These are phyloP conservation scores for Fusarium xyrophilum DNA, from an alignment of 2,329 filamentous ascomycete species.

Conservation along the genomic window DNA sequence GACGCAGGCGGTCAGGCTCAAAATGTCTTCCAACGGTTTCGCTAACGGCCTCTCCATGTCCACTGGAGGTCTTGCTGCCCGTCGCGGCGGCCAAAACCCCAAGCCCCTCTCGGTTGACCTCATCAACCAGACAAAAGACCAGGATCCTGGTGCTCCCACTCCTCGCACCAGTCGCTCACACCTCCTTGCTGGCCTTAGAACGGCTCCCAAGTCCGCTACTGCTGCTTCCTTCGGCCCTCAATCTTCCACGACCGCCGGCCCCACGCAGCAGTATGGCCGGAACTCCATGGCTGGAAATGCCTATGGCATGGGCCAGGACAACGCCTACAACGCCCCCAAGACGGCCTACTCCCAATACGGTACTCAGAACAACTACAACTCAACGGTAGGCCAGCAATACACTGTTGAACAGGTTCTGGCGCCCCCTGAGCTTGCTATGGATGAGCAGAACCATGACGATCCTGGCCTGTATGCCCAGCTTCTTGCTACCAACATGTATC, in stretches of 20 bases:
- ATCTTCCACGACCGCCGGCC: slow-evolving; percentile 57
- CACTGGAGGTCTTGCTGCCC: slow-evolving; percentile 80
- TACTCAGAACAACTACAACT: slow-evolving; percentile 45
- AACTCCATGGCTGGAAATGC: slow-evolving; percentile 54
- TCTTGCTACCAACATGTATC: slow-evolving; percentile 87
- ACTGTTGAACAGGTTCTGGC: slow-evolving; percentile 89
- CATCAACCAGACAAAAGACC: slow-evolving; percentile 72
- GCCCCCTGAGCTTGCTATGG: slow-evolving; percentile 79
- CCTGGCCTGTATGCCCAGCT: slow-evolving; percentile 87
- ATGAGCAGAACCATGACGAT: slow-evolving; percentile 75
- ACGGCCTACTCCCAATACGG: slow-evolving; percentile 62
- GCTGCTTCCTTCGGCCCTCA: slow-evolving; percentile 75
- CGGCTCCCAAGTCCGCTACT: slow-evolving; percentile 86
- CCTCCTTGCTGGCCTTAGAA: slow-evolving; percentile 89
- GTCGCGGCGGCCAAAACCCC: slow-evolving; percentile 83
- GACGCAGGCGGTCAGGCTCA: slow-evolving; percentile 99
- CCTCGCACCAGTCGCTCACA: slow-evolving; percentile 95
- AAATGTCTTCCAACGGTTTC: slow-evolving; percentile 93
- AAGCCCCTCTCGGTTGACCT: slow-evolving; percentile 85
- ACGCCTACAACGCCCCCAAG: slow-evolving; percentile 60
- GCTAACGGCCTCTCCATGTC: slow-evolving; percentile 77
- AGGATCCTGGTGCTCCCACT: slow-evolving; percentile 72
- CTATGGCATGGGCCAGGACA: slow-evolving; percentile 54
- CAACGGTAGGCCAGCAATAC: slow-evolving; percentile 59
- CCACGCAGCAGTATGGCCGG: slow-evolving; percentile 53